Evolutionary conservation across 2,329 filamentous ascomycete genomes (phyloP).

Genomic region (Colletotrichum zoysiae): DNA sequence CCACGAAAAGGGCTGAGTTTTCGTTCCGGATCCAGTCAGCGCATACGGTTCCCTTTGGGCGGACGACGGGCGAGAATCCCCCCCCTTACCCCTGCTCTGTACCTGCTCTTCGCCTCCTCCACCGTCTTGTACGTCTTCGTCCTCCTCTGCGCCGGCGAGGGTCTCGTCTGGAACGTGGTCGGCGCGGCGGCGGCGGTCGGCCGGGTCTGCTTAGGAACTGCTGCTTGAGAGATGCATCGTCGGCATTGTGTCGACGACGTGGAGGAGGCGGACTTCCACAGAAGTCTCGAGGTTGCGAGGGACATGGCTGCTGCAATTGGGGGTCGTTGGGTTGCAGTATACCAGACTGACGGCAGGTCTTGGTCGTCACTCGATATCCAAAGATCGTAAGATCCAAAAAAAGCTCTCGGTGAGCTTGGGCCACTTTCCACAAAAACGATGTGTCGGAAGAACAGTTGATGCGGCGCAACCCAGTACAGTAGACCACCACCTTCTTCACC

Average conservation of each 20-base stretch:
- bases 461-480: not conserved
- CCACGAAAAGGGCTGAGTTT: conserved; percentile 89
- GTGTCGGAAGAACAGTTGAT: conserved; percentile 34
- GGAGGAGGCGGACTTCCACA: conserved; percentile 51
- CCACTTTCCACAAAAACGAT: not conserved
- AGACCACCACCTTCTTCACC: conserved; percentile 6
- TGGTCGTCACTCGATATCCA: not conserved
- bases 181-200: conserved; percentile 51
- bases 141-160: conserved; percentile 54
- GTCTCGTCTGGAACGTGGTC: conserved; percentile 49
- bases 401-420: conserved; percentile 34
- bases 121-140: conserved; percentile 65
- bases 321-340: not conserved
- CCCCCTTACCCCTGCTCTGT: conserved; percentile 65
- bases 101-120: conserved; percentile 70
- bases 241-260: conserved; percentile 54
- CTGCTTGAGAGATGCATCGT: conserved; percentile 57
- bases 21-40: conserved; percentile 19
- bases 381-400: conserved; percentile 33
- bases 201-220: conserved; percentile 52
- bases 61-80: too few species aligned
- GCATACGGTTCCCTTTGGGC: not conserved
- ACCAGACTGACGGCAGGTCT: not conserved
- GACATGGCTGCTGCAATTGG: conserved; percentile 52
- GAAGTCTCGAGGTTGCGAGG: conserved; percentile 52